Conservation (phyloP, 495 filamentous ascomycete genomes). For the Penicillium arizonense region DNA sequence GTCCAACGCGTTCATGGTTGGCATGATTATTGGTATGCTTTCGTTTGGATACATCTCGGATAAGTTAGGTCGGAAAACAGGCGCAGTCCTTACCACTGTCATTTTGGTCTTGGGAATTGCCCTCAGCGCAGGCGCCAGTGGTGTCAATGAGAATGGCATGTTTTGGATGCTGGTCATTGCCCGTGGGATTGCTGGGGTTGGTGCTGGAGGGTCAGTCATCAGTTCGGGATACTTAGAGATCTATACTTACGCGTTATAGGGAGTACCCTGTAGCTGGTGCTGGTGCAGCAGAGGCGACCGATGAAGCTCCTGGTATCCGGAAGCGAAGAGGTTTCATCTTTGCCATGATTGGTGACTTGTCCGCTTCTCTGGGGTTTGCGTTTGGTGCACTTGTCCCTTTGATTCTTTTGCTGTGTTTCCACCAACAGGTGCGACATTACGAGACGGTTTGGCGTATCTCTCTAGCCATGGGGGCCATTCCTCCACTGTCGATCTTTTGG, state of each 20-base stretch:
- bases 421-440: constrained; percentile 24
- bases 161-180: constrained; percentile 31
- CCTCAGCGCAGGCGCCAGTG: constrained; percentile 26
- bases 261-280: constrained; percentile 35
- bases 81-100: constrained; percentile 32
- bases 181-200: constrained; percentile 26
- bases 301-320: constrained; percentile 27
- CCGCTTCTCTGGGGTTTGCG: constrained; percentile 30
- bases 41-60: constrained; percentile 37
- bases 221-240: background rate
- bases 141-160: constrained; percentile 23
- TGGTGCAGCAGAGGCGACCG: constrained; percentile 34
- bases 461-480: constrained; percentile 29
- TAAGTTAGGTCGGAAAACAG: constrained; percentile 32
- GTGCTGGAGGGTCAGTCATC: constrained; percentile 23
- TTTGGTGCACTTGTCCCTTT: constrained; percentile 31
- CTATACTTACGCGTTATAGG: constrained; percentile 8
- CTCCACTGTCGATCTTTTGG: constrained; percentile 37
- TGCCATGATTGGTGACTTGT: constrained; percentile 35
- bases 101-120: constrained; percentile 31
- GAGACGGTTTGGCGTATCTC: constrained; percentile 34
- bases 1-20: constrained; percentile 30
- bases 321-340: constrained; percentile 35
- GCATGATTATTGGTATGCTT: constrained; percentile 40
- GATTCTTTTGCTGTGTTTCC: constrained; percentile 27